Evolutionary conservation across 176 grass and related monocot genomes (phyloP).

Genomic region (Avena sativa): DNA sequence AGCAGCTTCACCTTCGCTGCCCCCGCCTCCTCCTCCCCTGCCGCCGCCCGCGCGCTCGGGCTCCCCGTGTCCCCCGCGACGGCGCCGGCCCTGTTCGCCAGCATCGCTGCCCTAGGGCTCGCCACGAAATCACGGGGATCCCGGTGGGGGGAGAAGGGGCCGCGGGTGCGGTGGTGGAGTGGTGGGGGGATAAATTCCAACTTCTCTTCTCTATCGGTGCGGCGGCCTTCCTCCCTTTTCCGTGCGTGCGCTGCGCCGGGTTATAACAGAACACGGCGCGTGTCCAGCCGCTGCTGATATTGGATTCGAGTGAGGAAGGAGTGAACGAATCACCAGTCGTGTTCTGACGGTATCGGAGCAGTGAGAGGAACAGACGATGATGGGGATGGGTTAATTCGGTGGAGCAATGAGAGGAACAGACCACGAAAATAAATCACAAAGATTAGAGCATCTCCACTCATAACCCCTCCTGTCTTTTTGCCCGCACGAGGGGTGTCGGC

Average conservation of each 20-base stretch:
- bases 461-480: too few relatives aligned
- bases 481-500: too few relatives aligned
- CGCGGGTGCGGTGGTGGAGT: slow-evolving; percentile 1
- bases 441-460: too few relatives aligned
- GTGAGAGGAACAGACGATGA: neutral
- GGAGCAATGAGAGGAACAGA: neutral
- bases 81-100: slow-evolving; percentile 21
- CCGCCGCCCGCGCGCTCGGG: slow-evolving; percentile 46
- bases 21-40: slow-evolving; percentile 9
- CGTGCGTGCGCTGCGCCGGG: neutral
- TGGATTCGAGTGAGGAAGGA: neutral
- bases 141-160: slow-evolving; percentile 6
- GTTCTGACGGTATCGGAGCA: neutral
- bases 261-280: neutral
- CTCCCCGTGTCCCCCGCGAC: slow-evolving; percentile 39
- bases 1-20: slow-evolving; percentile 77
- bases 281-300: neutral
- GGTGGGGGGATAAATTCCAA: slow-evolving; percentile 37
- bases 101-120: slow-evolving; percentile 38
- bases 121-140: slow-evolving; percentile 29
- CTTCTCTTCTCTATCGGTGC: neutral
- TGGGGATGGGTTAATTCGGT: slow-evolving; percentile 19
- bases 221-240: neutral
- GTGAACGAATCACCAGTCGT: neutral
- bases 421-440: too few relatives aligned